Evolutionary conservation across 2,329 filamentous ascomycete genomes (phyloP), one percentile per base, ranked within the genome.

Genomic region (Calonectria multiphialidica): DNA sequence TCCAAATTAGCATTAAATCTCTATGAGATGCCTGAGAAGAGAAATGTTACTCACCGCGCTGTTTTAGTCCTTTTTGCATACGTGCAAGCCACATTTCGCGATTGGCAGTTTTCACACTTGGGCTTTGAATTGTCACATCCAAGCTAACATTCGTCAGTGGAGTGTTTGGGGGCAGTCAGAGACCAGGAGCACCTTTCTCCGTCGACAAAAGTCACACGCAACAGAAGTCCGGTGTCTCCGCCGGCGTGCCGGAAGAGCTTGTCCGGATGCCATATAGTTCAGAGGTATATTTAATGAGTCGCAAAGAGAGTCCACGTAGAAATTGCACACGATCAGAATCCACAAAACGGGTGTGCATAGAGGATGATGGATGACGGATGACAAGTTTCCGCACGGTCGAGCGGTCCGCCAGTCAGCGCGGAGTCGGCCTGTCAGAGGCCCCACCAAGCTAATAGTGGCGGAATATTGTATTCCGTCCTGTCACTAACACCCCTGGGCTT

Each of bases 121-220:
- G 76, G 76, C 16, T 62, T 70, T 1, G 70, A 74, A 37, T 76
- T 78, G n/a, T 78, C 73, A 6, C 76, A 78, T 8, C 76, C 73
- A 3, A 78, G 18, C 76, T 78, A 5, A 10, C 0, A 6, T 21
- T 18, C 25, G 28, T 40, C 28, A 6, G 37, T 16, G 21, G 21
- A 13, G 2, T 12, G 5, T 40, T 55, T 23, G n/a, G 8, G 16
- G 5, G 4, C 1, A 10, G 10, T 37, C 6, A n/a, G 23, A 23
- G 21, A 13, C n/a, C 13, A n/a, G n/a, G 40, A n/a, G 2, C 65
- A 76, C 76, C 63, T 78, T 78, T 72, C 76, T 73, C 1, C 42
- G 74, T n/a, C 73, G 45, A 21, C 76, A 78, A 50, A 78, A 77
- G n/a, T 77, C 76, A 1, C 76, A 78, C 1, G 76, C 76, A 5